A percentile compares a stretch with the other conserved stretches of the same genome.
Evolutionary conservation across 306 rosid species (phyloP).

Genomic region (Quercus aquifolioides): DNA sequence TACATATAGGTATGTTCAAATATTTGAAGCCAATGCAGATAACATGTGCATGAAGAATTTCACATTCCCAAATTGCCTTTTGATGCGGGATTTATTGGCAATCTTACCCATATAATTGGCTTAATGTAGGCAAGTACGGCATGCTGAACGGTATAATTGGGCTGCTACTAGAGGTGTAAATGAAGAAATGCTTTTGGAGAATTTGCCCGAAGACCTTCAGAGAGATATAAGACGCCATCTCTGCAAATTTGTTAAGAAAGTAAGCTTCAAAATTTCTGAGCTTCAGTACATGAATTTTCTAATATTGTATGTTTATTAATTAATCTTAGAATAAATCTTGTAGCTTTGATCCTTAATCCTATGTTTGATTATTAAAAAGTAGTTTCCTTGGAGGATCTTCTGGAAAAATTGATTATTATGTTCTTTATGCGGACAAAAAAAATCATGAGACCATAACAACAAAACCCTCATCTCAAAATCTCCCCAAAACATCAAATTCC

Average conservation of each 20-base stretch:
- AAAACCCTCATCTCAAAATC: no score
- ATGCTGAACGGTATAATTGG: constrained; percentile 78
- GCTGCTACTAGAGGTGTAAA: constrained; percentile 93
- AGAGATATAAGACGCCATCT: constrained; percentile 81
- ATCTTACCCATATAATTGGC: constrained; percentile 8
- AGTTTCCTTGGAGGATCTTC: no score
- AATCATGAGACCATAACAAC: no score
- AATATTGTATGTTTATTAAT: background rate
- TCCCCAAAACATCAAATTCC: no score
- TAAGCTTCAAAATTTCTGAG: constrained; percentile 23
- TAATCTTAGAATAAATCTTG: background rate
- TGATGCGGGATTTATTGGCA: background rate
- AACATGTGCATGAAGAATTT: background rate
- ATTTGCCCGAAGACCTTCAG: constrained; percentile 83
- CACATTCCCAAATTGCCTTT: background rate
- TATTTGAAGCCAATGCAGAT: background rate
- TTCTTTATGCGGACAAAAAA: no score
- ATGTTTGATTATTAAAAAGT: no score
- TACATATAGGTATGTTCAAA: background rate
- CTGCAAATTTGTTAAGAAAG: constrained; percentile 57
- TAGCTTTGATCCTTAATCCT: no score
- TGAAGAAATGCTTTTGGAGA: constrained; percentile 73
- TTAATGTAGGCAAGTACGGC: constrained; percentile 61
- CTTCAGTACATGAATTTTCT: background rate
- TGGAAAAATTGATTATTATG: no score